These are phyloP conservation scores for Daldinia bambusicola DNA, from an alignment of 495 filamentous ascomycete species.

Conservation along the genomic window DNA sequence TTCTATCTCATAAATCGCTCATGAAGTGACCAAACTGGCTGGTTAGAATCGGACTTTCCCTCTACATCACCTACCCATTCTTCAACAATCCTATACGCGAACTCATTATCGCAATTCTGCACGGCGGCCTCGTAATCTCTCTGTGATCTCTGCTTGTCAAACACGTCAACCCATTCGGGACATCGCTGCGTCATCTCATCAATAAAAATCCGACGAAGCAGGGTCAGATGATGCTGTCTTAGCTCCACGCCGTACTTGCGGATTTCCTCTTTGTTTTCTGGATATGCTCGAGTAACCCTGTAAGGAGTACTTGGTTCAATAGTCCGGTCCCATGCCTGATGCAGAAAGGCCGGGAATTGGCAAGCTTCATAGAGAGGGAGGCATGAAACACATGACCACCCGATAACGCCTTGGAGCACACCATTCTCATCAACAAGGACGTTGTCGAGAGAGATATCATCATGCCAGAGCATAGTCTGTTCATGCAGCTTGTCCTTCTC, in stretches of 20 bases:
- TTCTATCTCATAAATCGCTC: constrained; percentile 28
- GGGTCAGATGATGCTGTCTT: constrained; percentile 49
- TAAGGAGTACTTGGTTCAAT: constrained; percentile 21
- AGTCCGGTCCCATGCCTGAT: constrained; percentile 32
- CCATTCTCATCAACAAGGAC: constrained; percentile 60
- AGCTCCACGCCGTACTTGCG: constrained; percentile 34
- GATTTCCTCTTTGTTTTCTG: background rate
- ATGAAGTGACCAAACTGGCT: constrained; percentile 23
- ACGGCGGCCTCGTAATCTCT: constrained; percentile 45
- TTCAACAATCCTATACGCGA: constrained; percentile 35
- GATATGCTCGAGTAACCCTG: constrained; percentile 34
- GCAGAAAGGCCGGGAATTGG: constrained; percentile 59
- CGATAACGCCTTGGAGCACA: constrained; percentile 58
- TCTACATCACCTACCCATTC: constrained; percentile 39
- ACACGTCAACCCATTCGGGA: constrained; percentile 39
- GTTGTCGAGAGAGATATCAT: constrained; percentile 61
- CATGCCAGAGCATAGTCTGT: constrained; percentile 57
- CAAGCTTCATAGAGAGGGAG: constrained; percentile 60
- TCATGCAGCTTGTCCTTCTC: constrained; percentile 37
- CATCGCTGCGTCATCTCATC: constrained; percentile 47
- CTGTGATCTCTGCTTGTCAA: constrained; percentile 11
- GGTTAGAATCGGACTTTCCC: background rate
- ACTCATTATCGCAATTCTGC: constrained; percentile 47
- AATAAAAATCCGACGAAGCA: constrained; percentile 48
- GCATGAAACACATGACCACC: constrained; percentile 65